These are phyloP conservation scores for Saccharomycopsis fermentans DNA, from an alignment of 805 yeast genomes.

Conservation along the genomic window DNA sequence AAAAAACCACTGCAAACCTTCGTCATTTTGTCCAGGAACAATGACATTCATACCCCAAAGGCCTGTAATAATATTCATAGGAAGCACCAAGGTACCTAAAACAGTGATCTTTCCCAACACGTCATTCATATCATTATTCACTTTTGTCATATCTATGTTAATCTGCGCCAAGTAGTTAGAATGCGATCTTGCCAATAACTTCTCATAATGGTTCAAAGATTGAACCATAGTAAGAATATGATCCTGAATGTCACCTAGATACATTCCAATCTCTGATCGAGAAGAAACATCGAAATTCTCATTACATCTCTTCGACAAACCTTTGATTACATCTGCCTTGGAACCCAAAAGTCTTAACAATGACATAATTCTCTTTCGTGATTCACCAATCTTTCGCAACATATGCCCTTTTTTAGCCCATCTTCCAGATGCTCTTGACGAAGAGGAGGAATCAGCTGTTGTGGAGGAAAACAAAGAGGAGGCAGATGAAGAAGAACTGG, in stretches of 20 bases:
- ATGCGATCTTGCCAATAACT: constrained; percentile 87
- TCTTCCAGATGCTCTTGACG: constrained; percentile 40
- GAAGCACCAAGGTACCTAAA: constrained; percentile 88
- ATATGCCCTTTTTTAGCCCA: constrained; percentile 94
- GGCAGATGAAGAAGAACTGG: background rate
- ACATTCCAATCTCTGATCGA: constrained; percentile 82
- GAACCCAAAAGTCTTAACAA: constrained; percentile 73
- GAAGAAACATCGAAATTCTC: constrained; percentile 78
- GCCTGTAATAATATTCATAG: constrained; percentile 92
- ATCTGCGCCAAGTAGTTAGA: constrained; percentile 94
- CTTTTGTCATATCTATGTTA: constrained; percentile 95
- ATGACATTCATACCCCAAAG: constrained; percentile 98
- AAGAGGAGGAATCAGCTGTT: constrained; percentile 18
- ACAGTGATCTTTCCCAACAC: constrained; percentile 89
- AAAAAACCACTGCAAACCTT: constrained; percentile 59
- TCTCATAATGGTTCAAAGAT: constrained; percentile 87
- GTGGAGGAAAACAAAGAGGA: background rate
- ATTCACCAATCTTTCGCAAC: constrained; percentile 90
- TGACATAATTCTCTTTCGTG: constrained; percentile 90
- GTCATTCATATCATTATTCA: constrained; percentile 94
- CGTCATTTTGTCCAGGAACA: constrained; percentile 82
- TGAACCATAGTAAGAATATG: constrained; percentile 97
- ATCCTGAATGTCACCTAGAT: constrained; percentile 94
- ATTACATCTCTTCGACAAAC: constrained; percentile 83
- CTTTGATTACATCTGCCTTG: constrained; percentile 96